Percentiles rank a stretch among this genome's conserved stretches.
These are phyloP conservation scores for Erodium maritimum DNA, from an alignment of 345 rosid genomes.

Conservation along the genomic window DNA sequence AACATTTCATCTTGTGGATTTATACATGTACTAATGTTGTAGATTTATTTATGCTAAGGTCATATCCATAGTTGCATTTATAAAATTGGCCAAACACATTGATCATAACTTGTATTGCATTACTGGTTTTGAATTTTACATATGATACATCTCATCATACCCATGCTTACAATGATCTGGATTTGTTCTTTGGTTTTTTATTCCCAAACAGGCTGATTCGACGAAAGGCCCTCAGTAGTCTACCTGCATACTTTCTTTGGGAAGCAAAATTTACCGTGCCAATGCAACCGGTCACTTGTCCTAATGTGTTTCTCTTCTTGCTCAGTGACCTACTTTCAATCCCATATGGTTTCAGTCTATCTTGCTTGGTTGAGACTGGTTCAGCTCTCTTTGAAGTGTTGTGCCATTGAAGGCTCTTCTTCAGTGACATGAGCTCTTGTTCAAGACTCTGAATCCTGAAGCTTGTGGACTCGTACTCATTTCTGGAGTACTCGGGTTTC, in stretches of 20 bases:
- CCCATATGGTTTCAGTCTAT: slow-evolving; percentile 17
- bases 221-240: slow-evolving; percentile 28
- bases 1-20: too few species aligned
- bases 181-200: slow-evolving; percentile 37
- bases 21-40: too few species aligned
- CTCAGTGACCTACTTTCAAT: slow-evolving; percentile 32
- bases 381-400: slow-evolving; percentile 22
- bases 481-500: slow-evolving; percentile 24
- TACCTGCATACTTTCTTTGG: slow-evolving; percentile 38
- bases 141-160: not conserved
- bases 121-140: slow-evolving; percentile 7
- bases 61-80: too few species aligned
- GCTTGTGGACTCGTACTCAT: slow-evolving; percentile 53
- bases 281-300: slow-evolving; percentile 43
- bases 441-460: slow-evolving; percentile 69
- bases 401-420: slow-evolving; percentile 37
- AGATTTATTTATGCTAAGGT: too few species aligned
- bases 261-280: slow-evolving; percentile 45
- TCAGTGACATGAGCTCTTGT: slow-evolving; percentile 46
- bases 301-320: slow-evolving; percentile 38
- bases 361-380: slow-evolving; percentile 16
- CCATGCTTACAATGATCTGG: slow-evolving; percentile 7
- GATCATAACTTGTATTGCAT: too few species aligned
- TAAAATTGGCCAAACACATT: too few species aligned
- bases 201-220: slow-evolving; percentile 30